Conservation (phyloP, 495 filamentous ascomycete genomes). For the Margaritispora aquatica region DNA sequence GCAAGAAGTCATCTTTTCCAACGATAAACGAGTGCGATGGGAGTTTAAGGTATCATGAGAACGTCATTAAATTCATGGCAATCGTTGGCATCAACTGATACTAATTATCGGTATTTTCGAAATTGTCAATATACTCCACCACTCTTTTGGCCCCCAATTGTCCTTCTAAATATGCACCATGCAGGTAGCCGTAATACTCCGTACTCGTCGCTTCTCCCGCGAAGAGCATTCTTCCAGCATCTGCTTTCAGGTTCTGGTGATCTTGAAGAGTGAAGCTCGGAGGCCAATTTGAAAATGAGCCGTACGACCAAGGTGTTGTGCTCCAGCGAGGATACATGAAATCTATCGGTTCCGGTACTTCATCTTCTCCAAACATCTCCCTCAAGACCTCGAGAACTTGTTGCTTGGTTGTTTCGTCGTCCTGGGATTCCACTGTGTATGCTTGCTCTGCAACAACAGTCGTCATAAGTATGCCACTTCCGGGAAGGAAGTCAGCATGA, state of each 20-base stretch:
- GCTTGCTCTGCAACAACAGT: conserved; percentile 57
- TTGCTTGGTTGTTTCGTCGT: conserved; percentile 50
- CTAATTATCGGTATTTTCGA: background rate
- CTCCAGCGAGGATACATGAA: conserved; percentile 72
- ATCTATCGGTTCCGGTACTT: conserved; percentile 58
- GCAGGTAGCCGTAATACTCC: conserved; percentile 67
- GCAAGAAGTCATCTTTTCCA: too few species aligned
- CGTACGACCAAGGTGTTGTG: conserved; percentile 57
- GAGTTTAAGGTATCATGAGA: too few species aligned
- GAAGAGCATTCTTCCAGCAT: conserved; percentile 56
- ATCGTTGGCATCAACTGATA: too few species aligned
- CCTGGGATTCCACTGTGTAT: conserved; percentile 59
- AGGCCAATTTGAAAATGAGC: conserved; percentile 73
- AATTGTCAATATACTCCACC: background rate
- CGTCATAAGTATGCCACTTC: conserved; percentile 62
- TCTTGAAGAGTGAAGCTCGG: conserved; percentile 56
- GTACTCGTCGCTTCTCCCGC: conserved; percentile 67
- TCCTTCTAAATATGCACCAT: conserved; percentile 38
- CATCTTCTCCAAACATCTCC: conserved; percentile 55
- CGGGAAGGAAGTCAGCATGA: conserved; percentile 51
- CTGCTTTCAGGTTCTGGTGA: conserved; percentile 70
- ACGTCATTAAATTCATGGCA: too few species aligned
- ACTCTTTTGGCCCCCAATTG: background rate
- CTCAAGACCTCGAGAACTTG: conserved; percentile 57
- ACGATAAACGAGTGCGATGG: too few species aligned